Percentiles rank a stretch among this genome's conserved stretches.
These are phyloP conservation scores for Durio zibethinus DNA, from an alignment of 345 rosid species.

Conservation along the genomic window DNA sequence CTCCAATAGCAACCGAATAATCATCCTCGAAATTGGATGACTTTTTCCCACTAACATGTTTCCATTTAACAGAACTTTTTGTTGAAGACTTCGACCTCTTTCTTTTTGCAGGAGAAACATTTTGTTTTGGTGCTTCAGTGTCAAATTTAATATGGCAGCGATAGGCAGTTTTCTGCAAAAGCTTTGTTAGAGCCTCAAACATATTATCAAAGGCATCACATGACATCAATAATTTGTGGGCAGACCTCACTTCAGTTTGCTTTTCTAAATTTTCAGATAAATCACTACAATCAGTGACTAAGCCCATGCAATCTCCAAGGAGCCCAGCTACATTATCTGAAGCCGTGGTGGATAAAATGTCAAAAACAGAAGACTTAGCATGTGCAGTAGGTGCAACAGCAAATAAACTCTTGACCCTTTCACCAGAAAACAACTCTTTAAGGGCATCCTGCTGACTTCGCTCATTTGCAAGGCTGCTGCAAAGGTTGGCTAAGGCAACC, in stretches of 20 bases:
- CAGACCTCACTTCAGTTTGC: slow-evolving; percentile 72
- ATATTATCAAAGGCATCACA: slow-evolving; percentile 48
- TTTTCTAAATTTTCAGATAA: slow-evolving; percentile 48
- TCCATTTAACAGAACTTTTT: slow-evolving; percentile 56
- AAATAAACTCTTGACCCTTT: slow-evolving; percentile 50
- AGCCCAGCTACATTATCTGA: slow-evolving; percentile 46
- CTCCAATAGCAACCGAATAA: slow-evolving; percentile 65
- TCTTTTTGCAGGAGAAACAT: slow-evolving; percentile 40
- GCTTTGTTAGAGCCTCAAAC: slow-evolving; percentile 49
- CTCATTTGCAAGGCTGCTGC: slow-evolving; percentile 51
- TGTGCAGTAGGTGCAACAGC: slow-evolving; percentile 55
- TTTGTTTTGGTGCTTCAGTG: slow-evolving; percentile 50
- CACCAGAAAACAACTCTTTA: slow-evolving; percentile 49
- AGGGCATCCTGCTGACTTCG: slow-evolving; percentile 48
- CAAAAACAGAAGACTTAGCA: slow-evolving; percentile 60
- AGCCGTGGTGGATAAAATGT: slow-evolving; percentile 47
- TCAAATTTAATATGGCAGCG: slow-evolving; percentile 79
- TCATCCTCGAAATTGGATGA: slow-evolving; percentile 57
- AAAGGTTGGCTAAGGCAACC: slow-evolving; percentile 49
- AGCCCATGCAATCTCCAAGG: slow-evolving; percentile 58
- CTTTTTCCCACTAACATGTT: slow-evolving; percentile 45
- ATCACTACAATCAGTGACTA: slow-evolving; percentile 54
- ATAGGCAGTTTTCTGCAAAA: slow-evolving; percentile 65
- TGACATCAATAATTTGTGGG: slow-evolving; percentile 66
- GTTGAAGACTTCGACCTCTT: slow-evolving; percentile 50